phyloP scores from a whole-genome alignment of 228 moss, liverwort and hornwort genomes.

The Sphagnum magellanicum region DNA sequence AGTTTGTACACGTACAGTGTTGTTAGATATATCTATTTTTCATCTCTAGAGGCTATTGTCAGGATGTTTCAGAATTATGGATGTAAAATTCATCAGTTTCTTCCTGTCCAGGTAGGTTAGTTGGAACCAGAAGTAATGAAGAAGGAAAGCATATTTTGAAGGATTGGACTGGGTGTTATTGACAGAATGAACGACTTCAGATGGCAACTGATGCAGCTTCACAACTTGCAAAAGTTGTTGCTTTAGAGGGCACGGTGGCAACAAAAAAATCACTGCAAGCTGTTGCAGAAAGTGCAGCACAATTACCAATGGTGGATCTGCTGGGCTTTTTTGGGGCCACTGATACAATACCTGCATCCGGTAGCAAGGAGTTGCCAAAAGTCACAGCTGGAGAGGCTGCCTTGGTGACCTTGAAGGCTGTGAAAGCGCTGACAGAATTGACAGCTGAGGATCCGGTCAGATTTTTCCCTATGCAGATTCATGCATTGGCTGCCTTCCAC shows the following conservation, averaged over 20 bases:
- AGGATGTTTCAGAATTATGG: too few species aligned
- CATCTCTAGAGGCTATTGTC: too few species aligned
- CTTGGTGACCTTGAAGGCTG: conserved; percentile 66
- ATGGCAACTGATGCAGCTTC: conserved; percentile 78
- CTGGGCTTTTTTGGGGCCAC: conserved; percentile 80
- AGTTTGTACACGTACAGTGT: background rate
- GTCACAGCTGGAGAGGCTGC: conserved; percentile 88
- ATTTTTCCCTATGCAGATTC: background rate
- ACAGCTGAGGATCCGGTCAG: conserved; percentile 74
- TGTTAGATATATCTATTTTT: too few species aligned
- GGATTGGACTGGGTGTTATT: conserved; percentile 21
- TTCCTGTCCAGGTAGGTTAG: too few species aligned
- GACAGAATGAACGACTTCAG: conserved; percentile 77
- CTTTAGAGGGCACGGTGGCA: conserved; percentile 74
- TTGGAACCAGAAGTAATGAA: background rate
- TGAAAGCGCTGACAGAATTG: conserved; percentile 90
- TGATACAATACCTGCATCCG: conserved; percentile 23
- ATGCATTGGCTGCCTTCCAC: too few species aligned
- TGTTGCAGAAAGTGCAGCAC: conserved; percentile 87
- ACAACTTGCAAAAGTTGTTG: conserved; percentile 88
- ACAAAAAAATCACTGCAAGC: conserved; percentile 47
- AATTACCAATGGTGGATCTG: conserved; percentile 91
- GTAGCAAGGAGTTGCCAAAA: conserved; percentile 52
- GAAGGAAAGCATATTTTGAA: background rate
- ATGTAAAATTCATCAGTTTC: too few species aligned